Percentiles rank a stretch among this genome's conserved stretches.
phyloP scores from a whole-genome alignment of 1,284 basidiomycete genomes.

The Leccinum olivaceoglutinosum region DNA sequence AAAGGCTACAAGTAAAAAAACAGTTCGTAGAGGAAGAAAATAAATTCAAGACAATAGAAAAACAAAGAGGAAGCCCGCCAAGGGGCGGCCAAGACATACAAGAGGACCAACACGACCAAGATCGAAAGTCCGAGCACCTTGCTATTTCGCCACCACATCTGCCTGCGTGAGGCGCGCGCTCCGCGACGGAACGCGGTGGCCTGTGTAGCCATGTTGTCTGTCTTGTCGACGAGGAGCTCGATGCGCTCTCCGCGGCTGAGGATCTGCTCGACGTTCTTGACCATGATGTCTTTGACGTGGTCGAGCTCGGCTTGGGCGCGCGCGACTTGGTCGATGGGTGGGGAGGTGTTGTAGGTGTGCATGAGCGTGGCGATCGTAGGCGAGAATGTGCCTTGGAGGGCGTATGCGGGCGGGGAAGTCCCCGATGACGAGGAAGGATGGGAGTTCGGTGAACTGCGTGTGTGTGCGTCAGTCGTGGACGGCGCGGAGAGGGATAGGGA shows the following conservation, averaged over 20 bases:
- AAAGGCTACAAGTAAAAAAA: constrained; percentile 7
- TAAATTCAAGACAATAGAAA: background rate
- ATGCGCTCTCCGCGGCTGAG: constrained; percentile 92
- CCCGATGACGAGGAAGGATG: constrained; percentile 41
- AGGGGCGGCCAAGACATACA: constrained; percentile 75
- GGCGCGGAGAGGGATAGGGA: background rate
- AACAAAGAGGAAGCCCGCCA: too few species aligned
- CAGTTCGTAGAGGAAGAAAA: background rate
- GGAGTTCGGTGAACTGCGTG: constrained; percentile 57
- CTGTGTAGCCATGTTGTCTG: constrained; percentile 91
- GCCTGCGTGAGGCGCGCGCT: constrained; percentile 78
- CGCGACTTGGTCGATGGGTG: constrained; percentile 87
- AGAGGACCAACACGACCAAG: constrained; percentile 66
- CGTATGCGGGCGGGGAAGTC: constrained; percentile 45
- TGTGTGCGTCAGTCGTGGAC: background rate
- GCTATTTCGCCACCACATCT: constrained; percentile 97
- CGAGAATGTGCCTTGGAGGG: constrained; percentile 66
- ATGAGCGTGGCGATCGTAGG: constrained; percentile 68
- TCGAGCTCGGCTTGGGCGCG: constrained; percentile 89
- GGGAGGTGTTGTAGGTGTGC: constrained; percentile 82
- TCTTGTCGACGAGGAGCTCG: constrained; percentile 95
- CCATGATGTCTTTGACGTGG: constrained; percentile 97
- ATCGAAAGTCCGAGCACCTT: constrained; percentile 70
- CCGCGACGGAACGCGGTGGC: constrained; percentile 94
- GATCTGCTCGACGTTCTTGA: constrained; percentile 94